These are phyloP conservation scores for Fusarium lyarnte DNA, from an alignment of 2,329 filamentous ascomycete species.

Conservation along the genomic window DNA sequence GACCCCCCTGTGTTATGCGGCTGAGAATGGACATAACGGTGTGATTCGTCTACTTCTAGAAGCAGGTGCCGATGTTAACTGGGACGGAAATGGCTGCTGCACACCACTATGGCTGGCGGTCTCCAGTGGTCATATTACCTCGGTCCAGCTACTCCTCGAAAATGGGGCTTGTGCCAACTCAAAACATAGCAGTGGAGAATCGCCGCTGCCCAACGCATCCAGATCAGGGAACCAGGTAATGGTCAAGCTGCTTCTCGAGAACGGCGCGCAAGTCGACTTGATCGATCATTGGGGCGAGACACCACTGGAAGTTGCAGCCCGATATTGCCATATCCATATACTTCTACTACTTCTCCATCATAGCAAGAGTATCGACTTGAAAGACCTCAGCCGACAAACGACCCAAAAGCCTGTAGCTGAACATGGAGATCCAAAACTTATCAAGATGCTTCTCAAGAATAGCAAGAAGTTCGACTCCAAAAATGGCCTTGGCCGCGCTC, in stretches of 20 bases:
- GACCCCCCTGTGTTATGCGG: rapidly evolving
- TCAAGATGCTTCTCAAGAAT: not conserved
- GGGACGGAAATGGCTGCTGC: rapidly evolving
- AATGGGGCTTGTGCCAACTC: too few species aligned
- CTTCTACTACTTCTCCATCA: not conserved
- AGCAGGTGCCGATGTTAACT: not conserved
- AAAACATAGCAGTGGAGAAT: too few species aligned
- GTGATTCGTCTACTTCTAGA: not conserved
- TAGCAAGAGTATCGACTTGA: not conserved
- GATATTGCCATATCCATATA: rapidly evolving
- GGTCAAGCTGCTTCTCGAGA: not conserved
- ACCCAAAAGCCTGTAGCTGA: too few species aligned
- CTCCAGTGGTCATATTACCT: rapidly evolving
- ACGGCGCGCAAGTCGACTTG: not conserved
- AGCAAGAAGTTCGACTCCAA: rapidly evolving
- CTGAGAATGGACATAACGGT: not conserved
- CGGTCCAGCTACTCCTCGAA: not conserved
- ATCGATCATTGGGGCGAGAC: rapidly evolving
- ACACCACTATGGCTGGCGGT: not conserved
- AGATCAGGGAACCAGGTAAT: rapidly evolving
- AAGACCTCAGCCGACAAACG: not conserved
- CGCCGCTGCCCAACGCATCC: too few species aligned
- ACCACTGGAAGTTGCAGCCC: not conserved
- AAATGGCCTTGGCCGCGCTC: rapidly evolving
- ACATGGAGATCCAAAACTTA: not conserved